Conservation (phyloP, 306 rosid species). For the Spatholobus suberectus region DNA sequence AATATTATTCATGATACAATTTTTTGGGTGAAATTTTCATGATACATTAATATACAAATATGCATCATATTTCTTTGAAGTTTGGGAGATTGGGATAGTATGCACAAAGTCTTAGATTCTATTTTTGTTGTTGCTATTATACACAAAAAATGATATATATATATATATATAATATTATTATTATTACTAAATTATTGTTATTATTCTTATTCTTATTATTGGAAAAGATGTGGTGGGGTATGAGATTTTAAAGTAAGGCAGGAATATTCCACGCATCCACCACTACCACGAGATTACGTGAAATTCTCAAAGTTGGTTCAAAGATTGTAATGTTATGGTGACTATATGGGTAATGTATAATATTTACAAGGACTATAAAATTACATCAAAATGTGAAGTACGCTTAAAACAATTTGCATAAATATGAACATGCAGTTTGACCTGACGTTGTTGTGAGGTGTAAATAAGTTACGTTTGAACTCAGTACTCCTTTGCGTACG, state of each 20-base stretch:
- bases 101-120: too few relatives aligned
- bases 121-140: too few relatives aligned
- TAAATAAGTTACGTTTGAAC: conserved; percentile 26
- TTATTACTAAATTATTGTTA: too few relatives aligned
- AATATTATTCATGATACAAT: too few relatives aligned
- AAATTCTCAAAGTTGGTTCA: conserved; percentile 1
- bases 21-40: too few relatives aligned
- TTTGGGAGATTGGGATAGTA: too few relatives aligned
- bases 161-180: too few relatives aligned
- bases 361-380: neutral
- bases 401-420: neutral
- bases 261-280: conserved; percentile 43
- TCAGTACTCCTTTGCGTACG: neutral
- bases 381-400: neutral
- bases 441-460: neutral
- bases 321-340: neutral
- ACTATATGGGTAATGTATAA: conserved; percentile 20
- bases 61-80: too few relatives aligned
- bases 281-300: conserved; percentile 26
- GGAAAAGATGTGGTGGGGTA: neutral
- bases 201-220: too few relatives aligned
- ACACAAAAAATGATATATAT: too few relatives aligned
- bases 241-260: neutral
- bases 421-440: neutral
- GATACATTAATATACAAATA: too few relatives aligned